phyloP scores from a whole-genome alignment of 73 alveolate genomes.

The Paramecium tetraurelia region DNA sequence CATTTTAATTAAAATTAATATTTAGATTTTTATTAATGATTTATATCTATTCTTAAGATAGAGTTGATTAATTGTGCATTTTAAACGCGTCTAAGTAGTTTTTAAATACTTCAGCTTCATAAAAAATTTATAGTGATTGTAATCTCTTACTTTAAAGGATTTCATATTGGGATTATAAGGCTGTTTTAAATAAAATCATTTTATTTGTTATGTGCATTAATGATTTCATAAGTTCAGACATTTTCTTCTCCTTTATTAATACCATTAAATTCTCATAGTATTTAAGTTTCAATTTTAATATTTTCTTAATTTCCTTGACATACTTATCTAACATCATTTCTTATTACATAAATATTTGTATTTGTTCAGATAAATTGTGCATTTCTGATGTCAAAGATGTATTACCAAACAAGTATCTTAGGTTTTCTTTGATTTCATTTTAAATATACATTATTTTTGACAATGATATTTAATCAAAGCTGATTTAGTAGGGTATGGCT shows the following conservation, averaged over 20 bases:
- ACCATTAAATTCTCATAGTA: neutral
- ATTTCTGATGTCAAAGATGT: neutral
- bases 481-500: neutral
- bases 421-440: neutral
- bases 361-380: slow-evolving; percentile 20
- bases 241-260: neutral
- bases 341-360: neutral
- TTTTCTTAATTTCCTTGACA: neutral
- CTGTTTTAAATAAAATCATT: neutral
- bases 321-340: neutral
- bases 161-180: neutral
- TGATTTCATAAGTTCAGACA: neutral
- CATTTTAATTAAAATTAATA: neutral
- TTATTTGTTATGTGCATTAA: neutral
- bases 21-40: neutral
- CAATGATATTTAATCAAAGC: neutral
- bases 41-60: neutral
- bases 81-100: neutral
- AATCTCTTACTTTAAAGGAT: neutral
- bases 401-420: neutral
- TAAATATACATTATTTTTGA: neutral
- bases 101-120: neutral
- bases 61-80: neutral
- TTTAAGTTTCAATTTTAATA: neutral
- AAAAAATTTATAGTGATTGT: neutral